These are phyloP conservation scores for Pistacia atlantica DNA, from an alignment of 345 rosid genomes.

Conservation along the genomic window DNA sequence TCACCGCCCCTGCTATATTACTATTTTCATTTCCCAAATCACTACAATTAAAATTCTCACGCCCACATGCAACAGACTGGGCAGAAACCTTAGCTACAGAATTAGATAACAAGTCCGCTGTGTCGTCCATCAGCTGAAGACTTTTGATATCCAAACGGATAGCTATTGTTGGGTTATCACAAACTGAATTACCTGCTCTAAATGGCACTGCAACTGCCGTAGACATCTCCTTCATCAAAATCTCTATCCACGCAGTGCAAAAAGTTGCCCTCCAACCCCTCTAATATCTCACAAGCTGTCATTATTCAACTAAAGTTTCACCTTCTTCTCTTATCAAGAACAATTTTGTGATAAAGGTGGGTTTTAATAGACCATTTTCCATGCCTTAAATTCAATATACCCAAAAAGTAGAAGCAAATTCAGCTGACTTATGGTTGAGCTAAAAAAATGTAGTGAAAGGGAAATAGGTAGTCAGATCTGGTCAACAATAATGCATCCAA, in stretches of 20 bases:
- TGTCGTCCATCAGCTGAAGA: conserved; percentile 41
- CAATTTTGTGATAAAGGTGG: conserved; percentile 32
- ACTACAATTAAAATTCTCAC: conserved; percentile 38
- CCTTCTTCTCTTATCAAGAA: conserved; percentile 41
- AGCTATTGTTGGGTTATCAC: conserved; percentile 42
- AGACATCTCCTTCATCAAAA: conserved; percentile 73
- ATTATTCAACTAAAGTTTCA: conserved; percentile 48
- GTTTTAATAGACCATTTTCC: conserved; percentile 43
- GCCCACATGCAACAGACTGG: conserved; percentile 22
- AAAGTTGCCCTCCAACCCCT: conserved; percentile 45
- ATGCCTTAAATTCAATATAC: conserved; percentile 36
- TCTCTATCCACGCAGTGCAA: conserved; percentile 42
- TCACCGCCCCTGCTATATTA: conserved; percentile 22
- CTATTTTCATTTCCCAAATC: conserved; percentile 43
- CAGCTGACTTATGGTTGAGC: conserved; percentile 31
- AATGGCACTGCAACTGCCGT: conserved; percentile 47
- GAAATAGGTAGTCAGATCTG: conserved; percentile 45
- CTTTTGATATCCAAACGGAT: conserved; percentile 39
- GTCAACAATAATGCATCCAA: conserved; percentile 43
- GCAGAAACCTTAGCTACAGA: conserved; percentile 41
- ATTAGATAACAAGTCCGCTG: conserved; percentile 41
- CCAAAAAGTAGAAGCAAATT: conserved; percentile 33
- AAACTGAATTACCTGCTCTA: conserved; percentile 54
- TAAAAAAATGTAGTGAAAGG: conserved; percentile 30
- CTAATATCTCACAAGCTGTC: conserved; percentile 44